Base-by-base conservation (phyloP, 2,329 filamentous ascomycete genomes). In the Pseudogymnoascus pannorum region DNA sequence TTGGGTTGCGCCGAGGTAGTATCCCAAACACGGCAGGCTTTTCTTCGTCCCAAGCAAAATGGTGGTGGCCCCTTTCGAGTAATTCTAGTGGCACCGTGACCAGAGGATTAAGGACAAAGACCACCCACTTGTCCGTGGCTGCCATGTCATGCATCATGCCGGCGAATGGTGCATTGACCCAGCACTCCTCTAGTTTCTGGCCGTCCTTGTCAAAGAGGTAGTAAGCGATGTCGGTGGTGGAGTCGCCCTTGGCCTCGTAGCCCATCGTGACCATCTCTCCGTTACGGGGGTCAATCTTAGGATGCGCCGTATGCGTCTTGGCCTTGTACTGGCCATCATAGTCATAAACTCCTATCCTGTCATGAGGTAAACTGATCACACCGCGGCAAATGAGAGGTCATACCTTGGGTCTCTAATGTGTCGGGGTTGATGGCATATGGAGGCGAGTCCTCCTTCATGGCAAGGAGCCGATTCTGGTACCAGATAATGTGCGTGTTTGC, bases 401-500 rank as follows among this genome's bases (percentile, higher is more conserved):
- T 35, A 35, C 33, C 33, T 35, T 35, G 77, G 0, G 81, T 78
- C 5, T 75, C 74, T 33, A 82, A 75, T 0, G 81, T 77, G n/a
- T 77, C 71, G 0, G 72, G 70, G 60, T 83, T 75, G 57, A 79
- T 75, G 0, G 79, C 78, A 64, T 75, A 82, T 0, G 81, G 81
- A 2, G 80, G 82, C 2, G 79, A 76, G 24, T 77, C 76, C 2
- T 82, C 77, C 66, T 85, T 86, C 59, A 73, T 75, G 0, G 81
- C 81, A 4, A 85, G 72, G 61, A 85, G 66, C 54, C 80, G 76
- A 0, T 81, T 81, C 6, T 80, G 73, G 78, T 81, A 86, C 66
- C 80, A 83, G 1, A 81, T 73, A n/a, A 86, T 73, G 61, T 86
- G 86, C 1, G 83, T 86, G 64, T 86, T 86, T 2, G 79, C 77